Percentiles rank a stretch among this genome's conserved stretches.
These are phyloP conservation scores for Typha latifolia DNA, from an alignment of 176 grass and related monocot species.

Conservation along the genomic window DNA sequence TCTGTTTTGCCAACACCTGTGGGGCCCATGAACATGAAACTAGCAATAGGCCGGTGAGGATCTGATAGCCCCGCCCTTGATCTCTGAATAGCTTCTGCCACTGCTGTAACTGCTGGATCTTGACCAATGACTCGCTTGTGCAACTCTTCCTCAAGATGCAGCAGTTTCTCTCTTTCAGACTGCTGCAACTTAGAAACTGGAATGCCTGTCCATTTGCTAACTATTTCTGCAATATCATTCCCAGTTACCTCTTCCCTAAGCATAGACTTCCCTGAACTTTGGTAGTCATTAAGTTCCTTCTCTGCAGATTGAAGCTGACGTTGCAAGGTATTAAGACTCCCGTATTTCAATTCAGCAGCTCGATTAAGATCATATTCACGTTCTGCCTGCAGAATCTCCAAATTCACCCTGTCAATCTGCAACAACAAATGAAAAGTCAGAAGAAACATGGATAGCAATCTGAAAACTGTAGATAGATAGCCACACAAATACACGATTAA, in stretches of 20 bases:
- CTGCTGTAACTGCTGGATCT: conserved; percentile 90
- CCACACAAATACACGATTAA: no score
- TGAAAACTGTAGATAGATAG: background rate
- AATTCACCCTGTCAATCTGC: conserved; percentile 97
- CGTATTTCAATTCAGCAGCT: conserved; percentile 94
- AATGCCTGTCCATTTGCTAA: conserved; percentile 95
- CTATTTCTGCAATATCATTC: conserved; percentile 97
- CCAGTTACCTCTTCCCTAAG: conserved; percentile 95
- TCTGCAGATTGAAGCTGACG: conserved; percentile 74
- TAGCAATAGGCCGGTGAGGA: conserved; percentile 90
- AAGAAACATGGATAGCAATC: background rate
- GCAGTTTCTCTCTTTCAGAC: conserved; percentile 83
- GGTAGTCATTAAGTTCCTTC: conserved; percentile 80
- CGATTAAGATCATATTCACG: conserved; percentile 97
- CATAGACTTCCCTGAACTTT: conserved; percentile 97
- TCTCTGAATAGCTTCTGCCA: conserved; percentile 92
- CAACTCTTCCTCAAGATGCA: conserved; percentile 88
- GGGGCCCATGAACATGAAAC: conserved; percentile 99
- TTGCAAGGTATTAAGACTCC: conserved; percentile 93
- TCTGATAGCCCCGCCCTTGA: conserved; percentile 96
- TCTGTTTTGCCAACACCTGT: conserved; percentile 99
- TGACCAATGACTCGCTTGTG: conserved; percentile 93
- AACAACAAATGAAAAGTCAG: conserved; percentile 11
- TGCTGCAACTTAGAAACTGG: conserved; percentile 95
- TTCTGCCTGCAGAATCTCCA: conserved; percentile 96